Evolutionary conservation across 768 basidiomycete genomes (phyloP).

Genomic region (Lepiota venenata): DNA sequence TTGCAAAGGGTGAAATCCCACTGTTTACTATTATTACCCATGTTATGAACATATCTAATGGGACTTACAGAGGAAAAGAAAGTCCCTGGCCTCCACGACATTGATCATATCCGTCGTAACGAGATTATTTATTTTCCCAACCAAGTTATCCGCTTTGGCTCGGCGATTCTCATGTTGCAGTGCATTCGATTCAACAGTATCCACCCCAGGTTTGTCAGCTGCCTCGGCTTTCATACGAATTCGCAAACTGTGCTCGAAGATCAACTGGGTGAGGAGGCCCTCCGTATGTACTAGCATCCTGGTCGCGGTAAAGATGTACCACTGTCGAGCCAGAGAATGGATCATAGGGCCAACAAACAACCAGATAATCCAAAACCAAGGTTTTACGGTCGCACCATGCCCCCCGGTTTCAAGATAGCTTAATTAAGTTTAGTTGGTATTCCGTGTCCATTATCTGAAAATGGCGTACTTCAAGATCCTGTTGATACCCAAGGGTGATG

Average conservation of each 20-base stretch:
- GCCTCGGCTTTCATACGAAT: conserved; percentile 52
- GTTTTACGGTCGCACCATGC: conserved; percentile 8
- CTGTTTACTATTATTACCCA: conserved; percentile 7
- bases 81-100: conserved; percentile 25
- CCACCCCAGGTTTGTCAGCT: conserved; percentile 6
- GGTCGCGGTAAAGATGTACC: conserved; percentile 38
- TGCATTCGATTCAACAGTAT: neutral
- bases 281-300: conserved; percentile 45
- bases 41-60: no score
- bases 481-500: conserved; percentile 39
- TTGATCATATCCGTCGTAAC: conserved; percentile 54
- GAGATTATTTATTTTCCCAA: conserved; percentile 72
- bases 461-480: conserved; percentile 31
- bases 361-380: conserved; percentile 17
- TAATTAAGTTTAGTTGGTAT: neutral
- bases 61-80: conserved; percentile 11
- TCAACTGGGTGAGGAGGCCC: conserved; percentile 35
- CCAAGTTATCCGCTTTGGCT: conserved; percentile 36
- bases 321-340: conserved; percentile 23
- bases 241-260: conserved; percentile 45
- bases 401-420: conserved; percentile 22
- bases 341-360: conserved; percentile 10
- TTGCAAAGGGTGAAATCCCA: conserved; percentile 40
- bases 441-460: neutral
- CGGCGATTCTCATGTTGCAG: neutral